Base-by-base conservation (phyloP, 2,329 filamentous ascomycete genomes). In the Penicillium sp. region DNA sequence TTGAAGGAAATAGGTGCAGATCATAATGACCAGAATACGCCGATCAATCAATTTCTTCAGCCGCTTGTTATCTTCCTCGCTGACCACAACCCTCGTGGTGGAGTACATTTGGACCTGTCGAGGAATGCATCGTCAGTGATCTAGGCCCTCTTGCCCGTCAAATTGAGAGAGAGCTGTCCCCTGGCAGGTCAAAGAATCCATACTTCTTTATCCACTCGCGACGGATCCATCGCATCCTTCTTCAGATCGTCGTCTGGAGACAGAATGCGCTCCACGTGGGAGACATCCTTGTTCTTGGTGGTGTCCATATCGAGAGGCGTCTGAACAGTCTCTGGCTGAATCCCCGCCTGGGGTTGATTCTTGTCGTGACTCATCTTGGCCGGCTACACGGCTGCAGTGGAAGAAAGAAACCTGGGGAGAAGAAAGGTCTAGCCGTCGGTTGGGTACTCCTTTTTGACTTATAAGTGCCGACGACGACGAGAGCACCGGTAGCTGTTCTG, bases 1-100 rank as follows among this genome's bases (percentile, higher is more conserved):
- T 45, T 86, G 85, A 24, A 88, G 68, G 61, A 89, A 87, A 66
- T 89, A 88, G 0, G 84, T 87, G 41, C 77, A 66, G 48, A 89
- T 77, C 85, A 90, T 89, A 63, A 89, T 74, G 2, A 76, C 68
- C 38, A 90, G 70, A 2, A 89, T 78, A 29, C 85, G 78, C 52
- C 73, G 76, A 66, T 89, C 84, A 55, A 89, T 86, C 71, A 82
- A 72, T 44, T 67, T 76, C 53, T 80, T 81, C 45, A 90, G 73
- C 28, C 83, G 73, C 35, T 68, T 74, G 65, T 80, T 83, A 46
- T 84, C 80, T 49, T 78, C 80, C 1, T 74, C 69, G 3, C 76
- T 73, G 58, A 89, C 81, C 2, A 70, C 5, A 70, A 72, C 13
- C 64, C 74, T 18, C 76, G 75, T 35, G 18, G 75, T 75, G 27